A percentile compares a stretch with the other conserved stretches of the same genome.
Conservation (phyloP, 1,284 basidiomycete genomes). For the Tilletia indica region DNA sequence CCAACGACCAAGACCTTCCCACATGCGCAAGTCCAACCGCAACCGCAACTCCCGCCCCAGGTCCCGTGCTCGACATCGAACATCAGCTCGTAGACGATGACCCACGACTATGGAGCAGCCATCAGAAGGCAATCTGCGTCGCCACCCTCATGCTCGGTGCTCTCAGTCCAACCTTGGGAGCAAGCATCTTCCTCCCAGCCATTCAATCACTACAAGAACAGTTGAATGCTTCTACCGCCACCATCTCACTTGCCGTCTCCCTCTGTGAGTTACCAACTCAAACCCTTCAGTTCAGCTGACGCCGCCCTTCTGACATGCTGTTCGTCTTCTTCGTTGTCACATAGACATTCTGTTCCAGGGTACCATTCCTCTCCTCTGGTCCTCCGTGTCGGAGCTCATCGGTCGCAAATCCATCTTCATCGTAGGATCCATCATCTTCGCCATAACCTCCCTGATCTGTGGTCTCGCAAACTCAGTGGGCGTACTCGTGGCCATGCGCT, state of each 20-base stretch:
- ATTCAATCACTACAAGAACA: slow-evolving; percentile 68
- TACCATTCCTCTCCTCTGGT: slow-evolving; percentile 69
- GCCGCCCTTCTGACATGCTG: not conserved
- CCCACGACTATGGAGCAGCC: slow-evolving; percentile 70
- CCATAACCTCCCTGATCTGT: slow-evolving; percentile 19
- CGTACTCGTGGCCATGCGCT: slow-evolving; percentile 23
- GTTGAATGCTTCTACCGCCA: slow-evolving; percentile 63
- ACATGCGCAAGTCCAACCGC: too few species aligned
- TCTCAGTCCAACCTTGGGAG: slow-evolving; percentile 69
- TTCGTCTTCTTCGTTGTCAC: not conserved
- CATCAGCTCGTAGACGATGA: slow-evolving; percentile 71
- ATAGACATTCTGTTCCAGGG: slow-evolving; percentile 73
- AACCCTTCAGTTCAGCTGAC: not conserved
- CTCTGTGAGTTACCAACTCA: slow-evolving; percentile 51
- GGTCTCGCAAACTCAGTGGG: slow-evolving; percentile 16
- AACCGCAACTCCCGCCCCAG: slow-evolving; percentile 20
- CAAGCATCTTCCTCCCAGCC: slow-evolving; percentile 63
- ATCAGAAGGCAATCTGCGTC: slow-evolving; percentile 67
- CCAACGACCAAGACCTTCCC: too few species aligned
- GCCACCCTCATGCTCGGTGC: slow-evolving; percentile 64
- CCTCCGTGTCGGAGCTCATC: slow-evolving; percentile 71
- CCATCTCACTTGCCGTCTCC: slow-evolving; percentile 57
- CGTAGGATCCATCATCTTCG: slow-evolving; percentile 21
- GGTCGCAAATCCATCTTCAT: slow-evolving; percentile 28
- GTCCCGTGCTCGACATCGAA: slow-evolving; percentile 63